Conservation (phyloP, 345 rosid genomes). For the Streptanthus diversifolius region DNA sequence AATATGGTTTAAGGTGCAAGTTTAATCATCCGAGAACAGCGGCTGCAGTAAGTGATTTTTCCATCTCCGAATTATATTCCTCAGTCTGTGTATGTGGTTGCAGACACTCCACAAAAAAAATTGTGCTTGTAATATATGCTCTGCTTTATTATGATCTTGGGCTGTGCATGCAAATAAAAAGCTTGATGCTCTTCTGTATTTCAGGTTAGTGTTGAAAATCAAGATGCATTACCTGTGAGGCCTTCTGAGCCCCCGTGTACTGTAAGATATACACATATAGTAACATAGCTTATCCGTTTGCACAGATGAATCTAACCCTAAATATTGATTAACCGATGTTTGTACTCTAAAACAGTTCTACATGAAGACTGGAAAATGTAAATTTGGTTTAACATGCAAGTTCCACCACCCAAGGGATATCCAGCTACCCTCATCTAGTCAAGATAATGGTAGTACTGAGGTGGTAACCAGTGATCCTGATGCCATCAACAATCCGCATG, state of each 20-base stretch:
- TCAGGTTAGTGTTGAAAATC: slow-evolving; percentile 56
- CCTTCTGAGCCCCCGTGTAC: slow-evolving; percentile 79
- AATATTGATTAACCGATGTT: slow-evolving; percentile 27
- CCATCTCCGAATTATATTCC: slow-evolving; percentile 1
- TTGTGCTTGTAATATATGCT: slow-evolving; percentile 11
- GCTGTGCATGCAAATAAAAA: slow-evolving; percentile 8
- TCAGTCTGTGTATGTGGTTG: neutral
- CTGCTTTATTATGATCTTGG: neutral
- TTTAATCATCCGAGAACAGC: slow-evolving; percentile 84
- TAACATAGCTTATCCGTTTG: neutral
- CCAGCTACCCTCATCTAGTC: slow-evolving; percentile 40
- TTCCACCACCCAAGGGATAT: slow-evolving; percentile 92
- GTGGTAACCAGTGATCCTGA: slow-evolving; percentile 39
- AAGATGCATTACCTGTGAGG: slow-evolving; percentile 67
- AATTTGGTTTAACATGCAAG: slow-evolving; percentile 87
- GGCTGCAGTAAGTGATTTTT: slow-evolving; percentile 40
- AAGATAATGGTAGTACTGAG: slow-evolving; percentile 43
- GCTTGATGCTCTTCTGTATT: slow-evolving; percentile 23
- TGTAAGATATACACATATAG: slow-evolving; percentile 46
- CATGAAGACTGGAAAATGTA: slow-evolving; percentile 87
- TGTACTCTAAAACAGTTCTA: slow-evolving; percentile 58
- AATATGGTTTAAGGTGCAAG: slow-evolving; percentile 82
- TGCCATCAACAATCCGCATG: slow-evolving; percentile 29
- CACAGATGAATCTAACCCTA: slow-evolving; percentile 6
- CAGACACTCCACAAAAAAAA: neutral